These are phyloP conservation scores for Claviceps sp. DNA, from an alignment of 2,329 filamentous ascomycete genomes.

Conservation along the genomic window DNA sequence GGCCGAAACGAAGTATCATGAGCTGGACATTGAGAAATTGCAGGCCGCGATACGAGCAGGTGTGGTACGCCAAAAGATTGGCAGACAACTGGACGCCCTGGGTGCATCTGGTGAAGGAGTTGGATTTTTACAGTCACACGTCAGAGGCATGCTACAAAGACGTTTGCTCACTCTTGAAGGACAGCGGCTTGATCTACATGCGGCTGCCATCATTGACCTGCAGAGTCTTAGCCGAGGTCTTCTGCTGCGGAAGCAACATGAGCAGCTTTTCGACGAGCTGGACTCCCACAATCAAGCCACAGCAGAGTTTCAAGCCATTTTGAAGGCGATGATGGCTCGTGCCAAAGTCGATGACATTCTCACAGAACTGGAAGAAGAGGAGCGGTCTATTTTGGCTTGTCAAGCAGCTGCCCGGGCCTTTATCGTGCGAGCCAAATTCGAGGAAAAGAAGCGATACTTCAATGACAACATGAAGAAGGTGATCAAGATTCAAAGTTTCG, in stretches of 20 bases:
- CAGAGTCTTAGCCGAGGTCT: conserved; percentile 58
- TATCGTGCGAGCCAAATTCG: conserved; percentile 61
- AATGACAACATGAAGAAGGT: conserved; percentile 98
- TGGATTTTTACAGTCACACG: conserved; percentile 41
- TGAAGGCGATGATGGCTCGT: conserved; percentile 67
- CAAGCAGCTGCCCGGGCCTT: conserved; percentile 64
- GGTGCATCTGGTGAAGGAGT: conserved; percentile 31
- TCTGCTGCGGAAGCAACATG: conserved; percentile 46
- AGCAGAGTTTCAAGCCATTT: conserved; percentile 57
- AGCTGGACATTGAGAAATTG: conserved; percentile 29
- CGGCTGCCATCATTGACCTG: conserved; percentile 42
- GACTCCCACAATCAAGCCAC: conserved; percentile 54
- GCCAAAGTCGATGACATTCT: conserved; percentile 61
- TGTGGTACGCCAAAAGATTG: conserved; percentile 38
- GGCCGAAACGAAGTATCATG: conserved; percentile 33
- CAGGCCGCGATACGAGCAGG: conserved; percentile 41
- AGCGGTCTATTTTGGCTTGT: conserved; percentile 60
- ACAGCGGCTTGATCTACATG: conserved; percentile 44
- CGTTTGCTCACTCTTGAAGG: conserved; percentile 33
- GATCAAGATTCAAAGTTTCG: conserved; percentile 95
- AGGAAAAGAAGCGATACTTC: conserved; percentile 78
- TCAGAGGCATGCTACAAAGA: conserved; percentile 49
- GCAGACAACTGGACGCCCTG: conserved; percentile 34
- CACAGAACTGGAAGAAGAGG: conserved; percentile 66
- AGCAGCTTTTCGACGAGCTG: conserved; percentile 54